Conservation (phyloP, 768 basidiomycete genomes). For the Leccinum broughii region DNA sequence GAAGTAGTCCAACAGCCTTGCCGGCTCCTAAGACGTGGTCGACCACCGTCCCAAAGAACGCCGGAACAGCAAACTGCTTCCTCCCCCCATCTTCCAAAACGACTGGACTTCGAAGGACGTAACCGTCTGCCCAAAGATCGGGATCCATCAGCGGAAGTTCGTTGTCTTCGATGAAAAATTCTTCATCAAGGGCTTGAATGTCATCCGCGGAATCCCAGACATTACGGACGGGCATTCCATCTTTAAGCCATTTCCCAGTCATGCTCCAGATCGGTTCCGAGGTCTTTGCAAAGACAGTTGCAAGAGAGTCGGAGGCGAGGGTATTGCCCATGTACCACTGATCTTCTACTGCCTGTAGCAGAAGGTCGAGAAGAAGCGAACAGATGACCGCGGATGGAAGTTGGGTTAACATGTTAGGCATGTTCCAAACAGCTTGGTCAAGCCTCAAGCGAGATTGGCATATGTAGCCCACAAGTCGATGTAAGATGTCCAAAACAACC, state of each 20-base stretch:
- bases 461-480: constrained; percentile 31
- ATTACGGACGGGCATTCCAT: constrained; percentile 62
- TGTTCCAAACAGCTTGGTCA: constrained; percentile 40
- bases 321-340: constrained; percentile 59
- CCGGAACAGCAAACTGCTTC: constrained; percentile 44
- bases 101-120: constrained; percentile 49
- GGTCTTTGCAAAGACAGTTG: constrained; percentile 59
- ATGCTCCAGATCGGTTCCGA: constrained; percentile 75
- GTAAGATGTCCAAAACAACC: constrained; percentile 53
- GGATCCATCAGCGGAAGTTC: constrained; percentile 64
- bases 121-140: constrained; percentile 81
- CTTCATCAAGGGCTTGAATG: constrained; percentile 50
- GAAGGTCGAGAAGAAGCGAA: constrained; percentile 59
- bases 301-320: constrained; percentile 54
- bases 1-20: constrained; percentile 74
- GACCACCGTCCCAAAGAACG: constrained; percentile 62
- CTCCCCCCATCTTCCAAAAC: constrained; percentile 28
- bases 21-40: constrained; percentile 63
- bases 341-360: constrained; percentile 58
- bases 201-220: constrained; percentile 29
- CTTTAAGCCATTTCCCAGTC: constrained; percentile 68
- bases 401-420: constrained; percentile 40
- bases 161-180: constrained; percentile 80
- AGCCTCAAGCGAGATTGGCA: constrained; percentile 30
- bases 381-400: constrained; percentile 54